These are phyloP conservation scores for Oligophagozyma castellii DNA, from an alignment of 1,139 yeast species.

Conservation along the genomic window DNA sequence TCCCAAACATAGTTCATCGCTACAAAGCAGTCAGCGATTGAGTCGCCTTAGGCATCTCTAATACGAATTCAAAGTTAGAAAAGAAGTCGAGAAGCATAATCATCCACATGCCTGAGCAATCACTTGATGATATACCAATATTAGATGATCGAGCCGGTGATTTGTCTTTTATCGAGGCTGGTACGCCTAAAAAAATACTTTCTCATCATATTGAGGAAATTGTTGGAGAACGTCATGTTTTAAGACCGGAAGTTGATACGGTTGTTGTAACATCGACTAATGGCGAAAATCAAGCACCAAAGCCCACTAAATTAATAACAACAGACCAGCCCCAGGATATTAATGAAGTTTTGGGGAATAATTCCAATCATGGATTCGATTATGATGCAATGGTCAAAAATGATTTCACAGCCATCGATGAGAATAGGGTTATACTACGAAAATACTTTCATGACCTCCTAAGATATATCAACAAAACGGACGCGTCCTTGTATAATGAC, in stretches of 20 bases:
- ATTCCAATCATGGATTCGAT: neutral
- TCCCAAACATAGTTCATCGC: neutral
- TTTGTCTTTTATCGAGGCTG: constrained; percentile 2
- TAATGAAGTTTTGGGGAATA: neutral
- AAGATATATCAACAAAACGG: constrained; percentile 16
- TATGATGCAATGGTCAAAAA: no score
- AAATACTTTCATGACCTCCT: constrained; percentile 17
- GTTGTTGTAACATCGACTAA: neutral
- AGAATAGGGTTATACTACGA: constrained; percentile 9
- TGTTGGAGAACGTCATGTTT: no score
- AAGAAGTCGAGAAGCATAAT: neutral
- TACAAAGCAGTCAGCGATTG: neutral
- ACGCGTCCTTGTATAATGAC: constrained; percentile 35
- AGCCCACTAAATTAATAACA: no score
- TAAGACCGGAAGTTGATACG: neutral
- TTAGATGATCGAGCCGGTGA: no score
- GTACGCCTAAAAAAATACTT: constrained; percentile 1
- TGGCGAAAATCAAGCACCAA: neutral
- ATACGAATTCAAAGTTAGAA: neutral
- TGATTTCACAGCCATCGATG: constrained; percentile 3
- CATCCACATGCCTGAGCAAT: neutral
- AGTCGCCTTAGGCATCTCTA: constrained; percentile 10
- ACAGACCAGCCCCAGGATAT: neutral
- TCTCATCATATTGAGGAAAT: no score
- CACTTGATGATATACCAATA: neutral